Percentiles rank a stretch among this genome's conserved stretches.
Evolutionary conservation across 2,329 filamentous ascomycete species (phyloP).

Genomic region (Aspergillus bombycis): DNA sequence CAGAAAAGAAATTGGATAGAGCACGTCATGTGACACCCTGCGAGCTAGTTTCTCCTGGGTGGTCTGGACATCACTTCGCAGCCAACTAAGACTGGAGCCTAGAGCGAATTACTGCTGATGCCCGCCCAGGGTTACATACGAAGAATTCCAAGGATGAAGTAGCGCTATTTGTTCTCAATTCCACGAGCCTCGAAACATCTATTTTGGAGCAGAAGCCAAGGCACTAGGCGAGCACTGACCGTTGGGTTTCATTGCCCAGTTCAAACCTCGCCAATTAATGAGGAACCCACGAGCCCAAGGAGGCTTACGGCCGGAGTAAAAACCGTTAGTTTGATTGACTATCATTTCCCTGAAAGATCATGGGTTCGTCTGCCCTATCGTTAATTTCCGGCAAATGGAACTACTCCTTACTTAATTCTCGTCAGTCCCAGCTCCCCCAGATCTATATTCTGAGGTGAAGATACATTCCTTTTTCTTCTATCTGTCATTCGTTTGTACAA

Average conservation of each 20-base stretch:
- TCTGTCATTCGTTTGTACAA: neutral
- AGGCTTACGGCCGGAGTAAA: neutral
- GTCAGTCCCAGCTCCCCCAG: neutral
- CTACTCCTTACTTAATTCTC: neutral
- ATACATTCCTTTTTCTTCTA: neutral
- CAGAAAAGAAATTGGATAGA: no score
- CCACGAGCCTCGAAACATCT: neutral
- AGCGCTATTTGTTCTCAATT: no score
- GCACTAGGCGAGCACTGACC: neutral
- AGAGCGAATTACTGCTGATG: neutral
- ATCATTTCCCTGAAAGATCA: neutral
- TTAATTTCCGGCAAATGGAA: neutral
- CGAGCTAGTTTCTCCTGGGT: neutral
- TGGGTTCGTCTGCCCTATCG: neutral
- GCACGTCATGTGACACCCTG: neutral
- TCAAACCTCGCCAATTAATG: neutral
- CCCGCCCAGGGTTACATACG: neutral
- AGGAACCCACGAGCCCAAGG: neutral
- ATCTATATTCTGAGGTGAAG: no score
- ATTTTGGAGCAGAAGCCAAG: neutral
- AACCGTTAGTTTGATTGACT: neutral
- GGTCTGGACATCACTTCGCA: neutral
- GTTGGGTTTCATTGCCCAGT: neutral
- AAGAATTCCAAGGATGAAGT: neutral
- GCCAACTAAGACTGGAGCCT: neutral